A percentile compares a stretch with the other conserved stretches of the same genome.
Evolutionary conservation across 2,329 filamentous ascomycete species (phyloP).

Genomic region (Penicillium sp.): DNA sequence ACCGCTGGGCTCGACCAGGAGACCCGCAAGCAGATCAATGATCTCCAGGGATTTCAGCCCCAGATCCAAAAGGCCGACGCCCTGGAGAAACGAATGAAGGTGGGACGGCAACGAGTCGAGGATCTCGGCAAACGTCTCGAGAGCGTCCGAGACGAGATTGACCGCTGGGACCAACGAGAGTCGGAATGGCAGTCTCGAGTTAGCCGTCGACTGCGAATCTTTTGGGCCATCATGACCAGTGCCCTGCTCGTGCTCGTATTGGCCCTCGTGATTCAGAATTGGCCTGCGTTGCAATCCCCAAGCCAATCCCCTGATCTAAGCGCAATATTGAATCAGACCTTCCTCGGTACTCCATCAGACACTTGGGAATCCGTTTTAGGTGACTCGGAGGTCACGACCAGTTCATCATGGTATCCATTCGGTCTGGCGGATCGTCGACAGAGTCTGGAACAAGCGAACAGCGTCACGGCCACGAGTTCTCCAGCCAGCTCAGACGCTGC

Average conservation of each 20-base stretch:
- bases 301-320: conserved; percentile 7
- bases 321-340: conserved; percentile 15
- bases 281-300: conserved; percentile 11
- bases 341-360: conserved; percentile 5
- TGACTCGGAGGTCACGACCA: not conserved
- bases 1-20: conserved; percentile 37
- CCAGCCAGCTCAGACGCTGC: conserved; percentile 1
- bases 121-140: conserved; percentile 41
- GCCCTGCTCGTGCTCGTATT: conserved; percentile 31
- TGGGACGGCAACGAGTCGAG: conserved; percentile 35
- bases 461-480: not conserved
- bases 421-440: conserved; percentile 22
- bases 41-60: conserved; percentile 39
- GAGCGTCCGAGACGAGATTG: conserved; percentile 39
- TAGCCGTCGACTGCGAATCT: conserved; percentile 39
- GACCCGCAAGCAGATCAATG: conserved; percentile 37
- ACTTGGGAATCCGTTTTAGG: conserved; percentile 5
- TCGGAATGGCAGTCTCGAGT: conserved; percentile 43
- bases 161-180: conserved; percentile 46
- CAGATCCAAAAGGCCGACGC: conserved; percentile 39
- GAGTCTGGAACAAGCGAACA: conserved; percentile 10
- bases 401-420: conserved; percentile 18
- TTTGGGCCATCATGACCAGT: conserved; percentile 34
- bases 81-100: conserved; percentile 43
- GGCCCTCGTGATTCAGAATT: conserved; percentile 30